A percentile compares a stretch with the other conserved stretches of the same genome.
Conservation (phyloP, 1,284 basidiomycete genomes). For the Coriolopsis trogii region DNA sequence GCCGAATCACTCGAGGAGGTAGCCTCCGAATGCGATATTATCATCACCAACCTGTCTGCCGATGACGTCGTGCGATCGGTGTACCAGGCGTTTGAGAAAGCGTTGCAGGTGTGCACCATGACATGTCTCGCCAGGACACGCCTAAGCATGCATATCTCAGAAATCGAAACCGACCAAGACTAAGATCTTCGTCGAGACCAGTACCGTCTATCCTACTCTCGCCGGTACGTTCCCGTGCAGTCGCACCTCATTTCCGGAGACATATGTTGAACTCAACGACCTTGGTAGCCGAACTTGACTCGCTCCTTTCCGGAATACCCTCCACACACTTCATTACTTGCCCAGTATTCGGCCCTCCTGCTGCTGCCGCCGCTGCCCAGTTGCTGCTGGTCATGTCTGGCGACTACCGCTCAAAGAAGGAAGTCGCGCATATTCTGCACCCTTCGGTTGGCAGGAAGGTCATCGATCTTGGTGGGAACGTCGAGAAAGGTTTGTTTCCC, state of each 20-base stretch:
- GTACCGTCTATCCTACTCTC: constrained; percentile 77
- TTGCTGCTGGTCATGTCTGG: constrained; percentile 83
- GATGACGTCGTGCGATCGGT: constrained; percentile 77
- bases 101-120: constrained; percentile 45
- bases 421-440: constrained; percentile 73
- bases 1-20: constrained; percentile 58
- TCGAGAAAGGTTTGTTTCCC: constrained; percentile 65
- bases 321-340: constrained; percentile 74
- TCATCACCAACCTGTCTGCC: constrained; percentile 77
- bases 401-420: constrained; percentile 84
- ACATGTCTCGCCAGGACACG: too few relatives aligned
- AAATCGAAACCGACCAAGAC: constrained; percentile 35
- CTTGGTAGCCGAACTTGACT: constrained; percentile 67
- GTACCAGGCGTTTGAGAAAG: constrained; percentile 65
- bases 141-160: neutral
- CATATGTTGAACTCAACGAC: too few relatives aligned
- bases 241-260: too few relatives aligned
- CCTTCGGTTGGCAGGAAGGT: constrained; percentile 82
- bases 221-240: constrained; percentile 58
- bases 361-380: constrained; percentile 68
- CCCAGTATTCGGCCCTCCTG: constrained; percentile 81
- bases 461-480: constrained; percentile 73
- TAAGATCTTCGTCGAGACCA: constrained; percentile 83
- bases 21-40: constrained; percentile 72
- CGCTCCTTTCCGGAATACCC: constrained; percentile 60